Base-by-base conservation (phyloP, 495 filamentous ascomycete genomes). In the Trichoderma orchidacearum region DNA sequence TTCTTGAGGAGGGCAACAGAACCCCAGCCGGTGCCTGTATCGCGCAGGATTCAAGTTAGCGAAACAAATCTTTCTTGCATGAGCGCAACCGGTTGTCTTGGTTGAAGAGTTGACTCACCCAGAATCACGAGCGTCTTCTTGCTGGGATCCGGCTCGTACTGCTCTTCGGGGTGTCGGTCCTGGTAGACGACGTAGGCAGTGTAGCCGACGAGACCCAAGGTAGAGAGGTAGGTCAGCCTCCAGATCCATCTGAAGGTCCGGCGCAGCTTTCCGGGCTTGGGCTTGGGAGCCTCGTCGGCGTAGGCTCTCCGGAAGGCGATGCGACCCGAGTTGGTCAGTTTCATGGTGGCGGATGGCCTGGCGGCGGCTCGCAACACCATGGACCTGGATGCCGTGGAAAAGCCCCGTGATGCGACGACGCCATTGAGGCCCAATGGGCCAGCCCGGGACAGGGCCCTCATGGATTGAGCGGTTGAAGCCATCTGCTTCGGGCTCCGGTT, bases 81-180 rank as follows among this genome's bases (percentile, higher is more conserved):
- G 41, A 56, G 50, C 51, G 18, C 29, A n/a, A n/a, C n/a, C n/a
- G n/a, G 61, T 62, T 50, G 58, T 41, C 38, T 62, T 50, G 38
- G 30, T 25, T 2, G 23, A 31, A 32, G 48, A 58, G 58, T 18
- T 21, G 53, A 59, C 83, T 70, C 82, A 96, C 93, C 93, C 35
- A 99, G 80, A 65, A 99, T 83, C 15, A 99, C 94, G 29, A 99
- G 79, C 21, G 90, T 99, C 80, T 97, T 97, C 88, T 97, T 99
- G 54, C 64, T 71, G 58, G 91, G 84, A 72, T 95, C 90, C 29
- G 89, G 84, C 56, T 82, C 78, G 35, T 77, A 70, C 74, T 97
- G 93, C 30, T 93, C 85, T 17, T 78, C 79, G 6, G 92, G 93
- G 69, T 91, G 79, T 57, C 90, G 83, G 60, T 86, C 81, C 30